Evolutionary conservation across 306 rosid genomes (phyloP).

Genomic region (Cicer chorassanicum): DNA sequence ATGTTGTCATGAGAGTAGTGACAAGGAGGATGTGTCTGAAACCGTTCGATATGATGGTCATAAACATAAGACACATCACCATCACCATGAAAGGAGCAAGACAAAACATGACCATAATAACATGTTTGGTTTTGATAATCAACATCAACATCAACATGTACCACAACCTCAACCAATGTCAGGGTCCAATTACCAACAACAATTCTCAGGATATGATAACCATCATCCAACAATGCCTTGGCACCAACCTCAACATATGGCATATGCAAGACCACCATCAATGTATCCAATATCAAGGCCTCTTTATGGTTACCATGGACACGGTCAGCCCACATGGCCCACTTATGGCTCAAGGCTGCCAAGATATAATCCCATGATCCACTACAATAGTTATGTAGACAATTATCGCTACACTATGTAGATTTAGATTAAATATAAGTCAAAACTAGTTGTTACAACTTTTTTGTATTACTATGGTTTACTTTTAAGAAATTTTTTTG

Average conservation of each 20-base stretch:
- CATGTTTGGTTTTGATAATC: background rate
- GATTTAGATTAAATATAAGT: background rate
- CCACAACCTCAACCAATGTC: constrained; percentile 4
- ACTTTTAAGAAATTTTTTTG: background rate
- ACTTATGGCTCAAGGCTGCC: constrained; percentile 1
- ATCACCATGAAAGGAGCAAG: background rate
- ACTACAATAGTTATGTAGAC: constrained; percentile 41
- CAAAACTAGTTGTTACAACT: background rate
- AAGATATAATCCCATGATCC: constrained; percentile 37
- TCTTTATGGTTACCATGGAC: background rate
- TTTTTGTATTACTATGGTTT: background rate
- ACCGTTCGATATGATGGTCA: background rate
- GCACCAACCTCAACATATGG: background rate
- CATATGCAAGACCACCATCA: constrained; percentile 3
- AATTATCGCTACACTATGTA: constrained; percentile 21
- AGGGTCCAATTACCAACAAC: background rate
- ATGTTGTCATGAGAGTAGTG: background rate
- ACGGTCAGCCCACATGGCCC: background rate
- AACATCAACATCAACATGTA: background rate
- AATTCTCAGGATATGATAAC: background rate
- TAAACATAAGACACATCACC: background rate
- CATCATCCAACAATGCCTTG: constrained; percentile 10
- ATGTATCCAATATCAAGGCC: background rate
- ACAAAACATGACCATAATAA: background rate
- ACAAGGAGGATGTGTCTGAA: background rate